Conservation (phyloP, 2,329 filamentous ascomycete genomes). For the Septoria petroselini region DNA sequence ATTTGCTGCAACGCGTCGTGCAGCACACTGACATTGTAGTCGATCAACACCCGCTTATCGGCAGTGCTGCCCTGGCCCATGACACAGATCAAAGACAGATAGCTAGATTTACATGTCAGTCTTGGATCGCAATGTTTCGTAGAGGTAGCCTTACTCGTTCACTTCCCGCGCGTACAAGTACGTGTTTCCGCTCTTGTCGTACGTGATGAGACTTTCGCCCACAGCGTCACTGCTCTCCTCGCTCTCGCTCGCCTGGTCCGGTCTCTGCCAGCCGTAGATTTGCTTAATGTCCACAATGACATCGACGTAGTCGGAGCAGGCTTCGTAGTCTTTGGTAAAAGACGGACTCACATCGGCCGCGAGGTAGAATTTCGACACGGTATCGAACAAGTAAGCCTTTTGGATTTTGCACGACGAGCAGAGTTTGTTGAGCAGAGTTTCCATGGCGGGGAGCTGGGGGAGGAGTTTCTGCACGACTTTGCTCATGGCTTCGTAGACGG, state of each 20-base stretch:
- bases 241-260: slow-evolving; percentile 8
- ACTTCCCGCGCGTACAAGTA: slow-evolving; percentile 65
- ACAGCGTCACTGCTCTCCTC: slow-evolving; percentile 12
- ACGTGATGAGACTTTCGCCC: slow-evolving; percentile 60
- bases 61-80: slow-evolving; percentile 80
- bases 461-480: slow-evolving; percentile 98
- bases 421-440: slow-evolving; percentile 89
- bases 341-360: slow-evolving; percentile 90
- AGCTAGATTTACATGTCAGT: slow-evolving; percentile 46
- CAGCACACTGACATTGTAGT: slow-evolving; percentile 81
- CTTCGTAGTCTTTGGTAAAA: slow-evolving; percentile 94
- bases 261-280: slow-evolving; percentile 72
- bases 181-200: slow-evolving; percentile 57
- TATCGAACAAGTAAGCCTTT: slow-evolving; percentile 97
- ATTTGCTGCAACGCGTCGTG: slow-evolving; percentile 76
- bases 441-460: slow-evolving; percentile 85
- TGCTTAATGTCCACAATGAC: slow-evolving; percentile 97
- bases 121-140: background rate
- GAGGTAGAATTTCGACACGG: slow-evolving; percentile 97
- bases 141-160: slow-evolving; percentile 55
- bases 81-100: slow-evolving; percentile 77
- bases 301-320: slow-evolving; percentile 97
- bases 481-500: slow-evolving; percentile 95
- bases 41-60: slow-evolving; percentile 78
- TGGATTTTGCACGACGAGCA: slow-evolving; percentile 93